Conservation (phyloP, 2,329 filamentous ascomycete species). For the Cladophialophora yegresii region DNA sequence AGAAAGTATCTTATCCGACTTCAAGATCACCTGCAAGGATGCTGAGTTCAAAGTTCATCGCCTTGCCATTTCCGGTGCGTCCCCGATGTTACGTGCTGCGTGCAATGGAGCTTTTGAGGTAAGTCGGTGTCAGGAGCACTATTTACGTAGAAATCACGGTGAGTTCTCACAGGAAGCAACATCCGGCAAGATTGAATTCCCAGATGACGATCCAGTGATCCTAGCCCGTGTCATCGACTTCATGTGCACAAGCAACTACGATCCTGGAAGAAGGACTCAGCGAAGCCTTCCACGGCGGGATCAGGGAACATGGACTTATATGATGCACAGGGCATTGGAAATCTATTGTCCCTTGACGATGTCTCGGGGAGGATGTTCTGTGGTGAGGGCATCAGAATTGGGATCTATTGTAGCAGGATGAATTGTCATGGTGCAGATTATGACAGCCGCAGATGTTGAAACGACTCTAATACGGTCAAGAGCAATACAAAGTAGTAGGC, state of each 20-base stretch:
- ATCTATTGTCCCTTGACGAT: neutral
- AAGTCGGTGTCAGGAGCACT: conserved; percentile 7
- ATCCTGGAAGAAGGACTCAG: neutral
- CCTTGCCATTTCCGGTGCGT: conserved; percentile 35
- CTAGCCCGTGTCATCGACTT: conserved; percentile 20
- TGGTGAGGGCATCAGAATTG: neutral
- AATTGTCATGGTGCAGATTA: neutral
- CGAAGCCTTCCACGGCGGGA: neutral
- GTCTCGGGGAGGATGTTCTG: no score
- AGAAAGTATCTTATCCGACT: conserved; percentile 18
- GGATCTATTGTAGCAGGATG: neutral
- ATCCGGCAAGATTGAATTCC: conserved; percentile 18
- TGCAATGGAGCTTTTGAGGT: conserved; percentile 38
- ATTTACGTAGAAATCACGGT: no score
- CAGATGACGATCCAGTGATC: conserved; percentile 17
- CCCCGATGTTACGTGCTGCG: conserved; percentile 32
- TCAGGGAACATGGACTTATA: neutral
- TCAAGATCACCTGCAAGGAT: conserved; percentile 31
- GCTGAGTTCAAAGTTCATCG: conserved; percentile 38
- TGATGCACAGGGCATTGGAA: neutral
- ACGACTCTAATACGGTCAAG: neutral
- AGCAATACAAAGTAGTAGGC: neutral
- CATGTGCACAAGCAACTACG: conserved; percentile 22
- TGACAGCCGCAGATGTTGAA: neutral
- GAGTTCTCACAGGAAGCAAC: conserved; percentile 9